These are phyloP conservation scores for Juncus effusus DNA, from an alignment of 176 grass and related monocot species.

Conservation along the genomic window DNA sequence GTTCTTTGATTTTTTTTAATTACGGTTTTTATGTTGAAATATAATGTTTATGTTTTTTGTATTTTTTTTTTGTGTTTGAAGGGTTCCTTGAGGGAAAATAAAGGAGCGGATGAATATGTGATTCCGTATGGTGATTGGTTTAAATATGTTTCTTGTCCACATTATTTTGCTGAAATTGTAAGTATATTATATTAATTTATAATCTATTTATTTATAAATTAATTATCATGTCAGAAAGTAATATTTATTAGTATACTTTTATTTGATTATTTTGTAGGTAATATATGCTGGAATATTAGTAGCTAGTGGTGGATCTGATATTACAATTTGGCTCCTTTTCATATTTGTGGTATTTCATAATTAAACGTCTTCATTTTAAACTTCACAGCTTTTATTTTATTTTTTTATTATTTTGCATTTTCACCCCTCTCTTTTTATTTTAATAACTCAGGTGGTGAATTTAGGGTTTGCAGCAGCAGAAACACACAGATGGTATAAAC, in stretches of 20 bases:
- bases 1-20: slow-evolving; percentile 8
- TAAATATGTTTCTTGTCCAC: slow-evolving; percentile 69
- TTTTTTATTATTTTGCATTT: not conserved
- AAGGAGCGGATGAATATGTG: slow-evolving; percentile 73
- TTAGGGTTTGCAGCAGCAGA: slow-evolving; percentile 62
- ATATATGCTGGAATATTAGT: slow-evolving; percentile 80
- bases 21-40: slow-evolving; percentile 9
- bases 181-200: slow-evolving; percentile 22
- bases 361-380: slow-evolving; percentile 8
- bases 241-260: slow-evolving; percentile 1
- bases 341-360: slow-evolving; percentile 61
- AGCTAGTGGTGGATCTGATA: slow-evolving; percentile 56
- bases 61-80: slow-evolving; percentile 31
- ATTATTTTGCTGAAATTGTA: slow-evolving; percentile 95
- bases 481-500: slow-evolving; percentile 85
- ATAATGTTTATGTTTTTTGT: not conserved
- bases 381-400: slow-evolving; percentile 3
- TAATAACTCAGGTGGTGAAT: slow-evolving; percentile 58
- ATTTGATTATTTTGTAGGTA: slow-evolving; percentile 41
- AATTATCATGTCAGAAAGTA: slow-evolving; percentile 7
- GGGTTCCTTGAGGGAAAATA: slow-evolving; percentile 75
- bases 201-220: no score
- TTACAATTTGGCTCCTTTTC: slow-evolving; percentile 72
- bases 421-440: slow-evolving; percentile 7
- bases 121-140: slow-evolving; percentile 92